phyloP scores from a whole-genome alignment of 495 filamentous ascomycete genomes.

The Penicillium atrosanguineum region DNA sequence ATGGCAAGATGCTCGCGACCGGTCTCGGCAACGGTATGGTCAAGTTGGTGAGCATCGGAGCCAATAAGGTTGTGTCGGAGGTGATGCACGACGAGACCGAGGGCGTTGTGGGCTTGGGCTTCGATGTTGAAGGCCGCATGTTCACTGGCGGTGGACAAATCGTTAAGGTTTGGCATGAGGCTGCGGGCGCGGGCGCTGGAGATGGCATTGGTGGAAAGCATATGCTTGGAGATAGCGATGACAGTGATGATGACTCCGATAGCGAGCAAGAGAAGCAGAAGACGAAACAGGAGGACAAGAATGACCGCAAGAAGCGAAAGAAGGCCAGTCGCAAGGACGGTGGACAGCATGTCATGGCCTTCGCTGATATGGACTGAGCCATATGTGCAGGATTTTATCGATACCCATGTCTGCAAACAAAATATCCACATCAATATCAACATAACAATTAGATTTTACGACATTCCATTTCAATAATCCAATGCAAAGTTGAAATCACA shows the following conservation, averaged over 20 bases:
- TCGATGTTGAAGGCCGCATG: constrained; percentile 80
- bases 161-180: constrained; percentile 83
- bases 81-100: constrained; percentile 81
- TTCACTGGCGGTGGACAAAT: constrained; percentile 79
- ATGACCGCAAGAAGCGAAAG: constrained; percentile 58
- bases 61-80: constrained; percentile 57
- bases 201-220: constrained; percentile 40
- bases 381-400: constrained; percentile 13
- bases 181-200: constrained; percentile 34
- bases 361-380: constrained; percentile 61
- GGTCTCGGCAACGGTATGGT: constrained; percentile 72
- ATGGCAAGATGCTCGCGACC: constrained; percentile 66
- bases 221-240: constrained; percentile 39
- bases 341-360: constrained; percentile 59
- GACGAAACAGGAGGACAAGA: constrained; percentile 30
- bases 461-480: neutral
- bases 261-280: constrained; percentile 36
- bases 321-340: constrained; percentile 54
- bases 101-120: constrained; percentile 72
- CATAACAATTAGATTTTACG: neutral
- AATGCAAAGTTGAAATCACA: constrained; percentile 4
- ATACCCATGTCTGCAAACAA: constrained; percentile 24
- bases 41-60: constrained; percentile 53
- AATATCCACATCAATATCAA: neutral
- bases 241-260: constrained; percentile 47